These are phyloP conservation scores for Amphicarpaea edgeworthii DNA, from an alignment of 306 rosid species.

Conservation along the genomic window DNA sequence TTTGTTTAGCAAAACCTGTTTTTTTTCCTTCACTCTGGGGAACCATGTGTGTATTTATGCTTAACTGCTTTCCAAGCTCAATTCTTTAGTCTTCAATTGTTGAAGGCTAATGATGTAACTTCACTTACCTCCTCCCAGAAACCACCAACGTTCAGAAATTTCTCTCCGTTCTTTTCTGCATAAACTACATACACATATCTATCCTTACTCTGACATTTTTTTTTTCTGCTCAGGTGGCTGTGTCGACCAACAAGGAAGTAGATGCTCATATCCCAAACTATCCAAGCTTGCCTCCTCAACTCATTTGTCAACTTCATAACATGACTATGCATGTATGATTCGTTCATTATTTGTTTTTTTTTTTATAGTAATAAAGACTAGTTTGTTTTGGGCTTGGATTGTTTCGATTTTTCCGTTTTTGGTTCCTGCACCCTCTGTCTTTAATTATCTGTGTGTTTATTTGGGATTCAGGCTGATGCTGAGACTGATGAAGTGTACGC, in stretches of 20 bases:
- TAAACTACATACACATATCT: not conserved
- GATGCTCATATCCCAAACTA: slow-evolving; percentile 90
- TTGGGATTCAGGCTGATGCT: slow-evolving; percentile 76
- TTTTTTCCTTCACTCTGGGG: slow-evolving; percentile 5
- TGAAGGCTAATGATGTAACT: slow-evolving; percentile 20
- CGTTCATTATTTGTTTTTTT: not conserved
- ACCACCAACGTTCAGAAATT: slow-evolving; percentile 7
- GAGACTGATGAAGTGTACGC: slow-evolving; percentile 96
- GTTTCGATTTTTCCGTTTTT: slow-evolving; percentile 10
- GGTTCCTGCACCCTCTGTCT: slow-evolving; percentile 32
- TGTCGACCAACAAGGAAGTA: slow-evolving; percentile 93
- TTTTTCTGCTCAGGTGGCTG: slow-evolving; percentile 74
- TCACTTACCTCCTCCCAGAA: slow-evolving; percentile 18
- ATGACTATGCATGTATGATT: slow-evolving; percentile 92
- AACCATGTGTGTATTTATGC: not conserved
- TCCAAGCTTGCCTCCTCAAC: slow-evolving; percentile 96
- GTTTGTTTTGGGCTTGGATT: slow-evolving; percentile 31
- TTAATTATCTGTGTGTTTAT: slow-evolving; percentile 21
- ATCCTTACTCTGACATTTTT: slow-evolving; percentile 26
- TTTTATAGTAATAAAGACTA: not conserved
- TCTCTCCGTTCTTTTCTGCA: slow-evolving; percentile 23
- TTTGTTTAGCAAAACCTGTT: slow-evolving; percentile 16
- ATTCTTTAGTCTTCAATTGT: slow-evolving; percentile 30
- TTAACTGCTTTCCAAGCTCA: not conserved
- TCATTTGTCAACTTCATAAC: slow-evolving; percentile 94